These are phyloP conservation scores for Breynia disticha DNA, from an alignment of 441 rosid species.

Conservation along the genomic window DNA sequence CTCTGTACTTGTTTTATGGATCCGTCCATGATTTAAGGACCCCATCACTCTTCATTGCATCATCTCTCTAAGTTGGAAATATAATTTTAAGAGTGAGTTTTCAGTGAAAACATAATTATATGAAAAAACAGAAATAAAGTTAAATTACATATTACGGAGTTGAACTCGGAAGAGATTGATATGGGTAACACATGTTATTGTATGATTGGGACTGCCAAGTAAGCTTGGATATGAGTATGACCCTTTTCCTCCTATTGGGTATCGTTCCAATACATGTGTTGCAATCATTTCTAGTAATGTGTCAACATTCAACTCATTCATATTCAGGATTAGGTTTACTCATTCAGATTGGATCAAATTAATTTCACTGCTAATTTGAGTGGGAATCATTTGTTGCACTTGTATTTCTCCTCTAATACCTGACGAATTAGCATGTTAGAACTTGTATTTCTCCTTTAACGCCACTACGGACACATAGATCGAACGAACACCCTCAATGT, in stretches of 20 bases:
- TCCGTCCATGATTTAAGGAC: slow-evolving; percentile 56
- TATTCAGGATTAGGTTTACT: slow-evolving; percentile 11
- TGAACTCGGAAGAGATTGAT: slow-evolving; percentile 7
- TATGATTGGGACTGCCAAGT: slow-evolving; percentile 46
- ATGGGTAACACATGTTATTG: slow-evolving; percentile 41
- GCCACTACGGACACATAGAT: too few species aligned
- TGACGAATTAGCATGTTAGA: too few species aligned
- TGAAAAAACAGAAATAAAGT: too few species aligned
- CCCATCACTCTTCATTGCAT: slow-evolving; percentile 25
- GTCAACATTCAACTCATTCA: slow-evolving; percentile 6
- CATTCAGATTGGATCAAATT: too few species aligned
- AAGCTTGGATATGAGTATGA: slow-evolving; percentile 26
- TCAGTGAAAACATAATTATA: too few species aligned
- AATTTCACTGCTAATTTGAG: too few species aligned
- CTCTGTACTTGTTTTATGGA: slow-evolving; percentile 61
- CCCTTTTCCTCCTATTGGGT: slow-evolving; percentile 12
- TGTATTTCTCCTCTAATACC: too few species aligned
- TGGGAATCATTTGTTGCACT: too few species aligned
- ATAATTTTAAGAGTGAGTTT: slow-evolving; percentile 14
- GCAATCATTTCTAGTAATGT: slow-evolving; percentile 25
- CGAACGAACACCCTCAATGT: too few species aligned
- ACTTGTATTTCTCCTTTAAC: too few species aligned
- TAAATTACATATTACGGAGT: too few species aligned
- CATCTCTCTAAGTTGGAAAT: slow-evolving; percentile 24
- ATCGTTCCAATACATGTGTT: slow-evolving; percentile 13